Base-by-base conservation (phyloP, 495 filamentous ascomycete species). In the Penicillium coffeae region DNA sequence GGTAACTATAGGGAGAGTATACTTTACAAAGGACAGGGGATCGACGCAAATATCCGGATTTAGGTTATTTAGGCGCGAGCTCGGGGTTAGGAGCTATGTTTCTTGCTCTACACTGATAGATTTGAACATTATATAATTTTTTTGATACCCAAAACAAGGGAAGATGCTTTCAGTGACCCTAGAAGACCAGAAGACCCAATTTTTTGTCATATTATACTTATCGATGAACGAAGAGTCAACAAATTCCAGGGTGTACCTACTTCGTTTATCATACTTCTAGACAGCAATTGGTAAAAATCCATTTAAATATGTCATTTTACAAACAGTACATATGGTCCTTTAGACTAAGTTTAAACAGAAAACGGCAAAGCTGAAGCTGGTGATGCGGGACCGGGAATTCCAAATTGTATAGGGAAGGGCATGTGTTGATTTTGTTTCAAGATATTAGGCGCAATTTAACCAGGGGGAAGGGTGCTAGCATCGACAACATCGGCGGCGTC, bases 401-500 rank as follows among this genome's bases (percentile, higher is more conserved):
- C 53, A 55, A 55, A 40, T 55, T 32, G 40, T 47, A 59, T 62
- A 59, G 56, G 59, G 56, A 58, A 55, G 60, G 56, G 51, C 42
- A 51, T 25, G 40, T 54, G 58, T 58, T 51, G 22, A 45, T 21
- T 48, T n/a, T n/a, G n/a, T 50, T 20, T 19, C 21, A 39, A 45
- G 8, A 42, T 45, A 21, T 25, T 35, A 22, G 40, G 25, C 22
- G 44, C 21, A 44, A 42, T 54, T 82, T 87, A 98, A 64, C 93
- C 93, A 47, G 93, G 93, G 46, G 93, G 93, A 20, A 98, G 81
- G 45, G 89, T 81, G 77, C 89, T 94, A 52, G 84, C 85, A 53
- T 98, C 93, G 18, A 98, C 92, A 57, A 96, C 81, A 50, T 95
- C 87, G 21, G 87, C 88, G 30, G 95, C 92, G 58, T 95, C 94